Conservation (phyloP, 306 rosid genomes). For the Citrullus colocynthis region DNA sequence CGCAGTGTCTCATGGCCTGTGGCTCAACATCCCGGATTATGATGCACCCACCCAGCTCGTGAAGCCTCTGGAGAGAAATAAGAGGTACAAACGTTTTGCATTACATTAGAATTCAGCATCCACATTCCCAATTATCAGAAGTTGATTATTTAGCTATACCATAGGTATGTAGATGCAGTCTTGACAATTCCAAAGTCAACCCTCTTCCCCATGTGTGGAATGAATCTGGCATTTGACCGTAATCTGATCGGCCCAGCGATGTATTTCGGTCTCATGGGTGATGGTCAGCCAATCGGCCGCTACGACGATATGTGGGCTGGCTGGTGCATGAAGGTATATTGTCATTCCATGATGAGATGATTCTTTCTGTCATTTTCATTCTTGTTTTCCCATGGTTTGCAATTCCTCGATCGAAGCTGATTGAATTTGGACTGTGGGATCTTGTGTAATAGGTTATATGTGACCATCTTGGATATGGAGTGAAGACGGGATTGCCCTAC, state of each 20-base stretch:
- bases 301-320: conserved; percentile 98
- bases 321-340: conserved; percentile 75
- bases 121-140: not conserved
- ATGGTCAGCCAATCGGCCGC: conserved; percentile 88
- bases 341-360: not conserved
- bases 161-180: conserved; percentile 81
- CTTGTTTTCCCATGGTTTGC: not conserved
- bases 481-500: conserved; percentile 87
- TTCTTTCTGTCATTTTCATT: not conserved
- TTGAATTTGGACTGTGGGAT: not conserved
- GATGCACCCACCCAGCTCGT: conserved; percentile 93
- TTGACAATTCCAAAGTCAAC: conserved; percentile 73
- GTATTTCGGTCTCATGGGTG: conserved; percentile 97
- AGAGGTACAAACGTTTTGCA: conserved; percentile 25
- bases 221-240: conserved; percentile 75
- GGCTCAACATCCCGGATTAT: conserved; percentile 87
- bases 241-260: conserved; percentile 85
- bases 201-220: conserved; percentile 87
- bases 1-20: conserved; percentile 79
- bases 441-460: conserved; percentile 45
- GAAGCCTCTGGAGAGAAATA: conserved; percentile 76
- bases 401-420: not conserved
- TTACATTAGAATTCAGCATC: not conserved
- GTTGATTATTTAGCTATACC: not conserved
- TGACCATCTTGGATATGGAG: conserved; percentile 71